phyloP scores from a whole-genome alignment of 495 filamentous ascomycete genomes.

The Penicillium mononematosum region DNA sequence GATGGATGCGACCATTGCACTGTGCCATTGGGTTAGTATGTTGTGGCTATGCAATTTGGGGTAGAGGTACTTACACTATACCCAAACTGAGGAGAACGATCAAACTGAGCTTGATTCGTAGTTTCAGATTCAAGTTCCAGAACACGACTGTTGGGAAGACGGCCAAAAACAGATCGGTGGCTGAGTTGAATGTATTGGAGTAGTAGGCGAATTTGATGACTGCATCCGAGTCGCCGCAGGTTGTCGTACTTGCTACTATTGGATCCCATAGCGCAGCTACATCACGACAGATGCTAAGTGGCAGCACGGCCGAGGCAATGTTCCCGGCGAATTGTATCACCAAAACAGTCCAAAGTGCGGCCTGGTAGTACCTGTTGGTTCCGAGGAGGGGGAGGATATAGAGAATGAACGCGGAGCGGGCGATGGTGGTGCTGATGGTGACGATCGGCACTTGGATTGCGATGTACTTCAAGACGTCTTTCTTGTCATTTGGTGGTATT shows the following conservation, averaged over 20 bases:
- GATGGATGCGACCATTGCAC: slow-evolving; percentile 43
- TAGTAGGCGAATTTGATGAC: slow-evolving; percentile 37
- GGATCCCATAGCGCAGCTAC: slow-evolving; percentile 28
- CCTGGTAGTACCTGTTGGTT: slow-evolving; percentile 27
- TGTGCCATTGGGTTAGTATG: slow-evolving; percentile 16
- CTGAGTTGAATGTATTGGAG: slow-evolving; percentile 41
- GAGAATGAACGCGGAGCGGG: slow-evolving; percentile 34
- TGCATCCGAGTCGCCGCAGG: slow-evolving; percentile 23
- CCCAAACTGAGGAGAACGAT: slow-evolving; percentile 43
- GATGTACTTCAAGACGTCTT: slow-evolving; percentile 32
- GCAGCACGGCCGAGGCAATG: slow-evolving; percentile 31
- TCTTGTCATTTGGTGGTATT: slow-evolving; percentile 11
- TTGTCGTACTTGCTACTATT: slow-evolving; percentile 22
- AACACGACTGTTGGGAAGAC: slow-evolving; percentile 44
- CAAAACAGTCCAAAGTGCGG: slow-evolving; percentile 29
- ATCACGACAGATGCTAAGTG: slow-evolving; percentile 33
- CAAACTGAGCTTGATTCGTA: slow-evolving; percentile 40
- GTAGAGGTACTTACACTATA: slow-evolving; percentile 29
- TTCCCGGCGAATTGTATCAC: slow-evolving; percentile 32
- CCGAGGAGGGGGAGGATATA: slow-evolving; percentile 36
- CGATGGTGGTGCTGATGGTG: slow-evolving; percentile 36
- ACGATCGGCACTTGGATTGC: slow-evolving; percentile 34
- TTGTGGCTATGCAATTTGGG: neutral
- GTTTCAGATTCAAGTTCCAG: slow-evolving; percentile 44
- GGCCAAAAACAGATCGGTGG: slow-evolving; percentile 43